Evolutionary conservation across 2,329 filamentous ascomycete species (phyloP).

Genomic region (Didymella keratinophila): DNA sequence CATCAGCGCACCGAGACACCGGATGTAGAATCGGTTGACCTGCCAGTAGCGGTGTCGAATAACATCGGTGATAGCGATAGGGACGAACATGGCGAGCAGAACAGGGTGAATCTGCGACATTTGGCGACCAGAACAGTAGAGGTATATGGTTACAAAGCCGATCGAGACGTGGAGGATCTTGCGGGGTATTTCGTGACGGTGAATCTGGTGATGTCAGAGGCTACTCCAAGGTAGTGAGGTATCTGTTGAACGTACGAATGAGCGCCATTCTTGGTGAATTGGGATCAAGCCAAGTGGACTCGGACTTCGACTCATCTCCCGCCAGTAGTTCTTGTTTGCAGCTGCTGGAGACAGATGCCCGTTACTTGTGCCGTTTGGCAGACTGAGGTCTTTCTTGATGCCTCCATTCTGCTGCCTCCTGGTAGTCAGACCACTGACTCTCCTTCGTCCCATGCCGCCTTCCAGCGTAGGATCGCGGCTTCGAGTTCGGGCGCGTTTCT

Average conservation of each 20-base stretch:
- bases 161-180: slow-evolving; percentile 96
- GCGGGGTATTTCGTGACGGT: slow-evolving; percentile 95
- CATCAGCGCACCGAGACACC: slow-evolving; percentile 87
- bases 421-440: slow-evolving; percentile 62
- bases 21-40: slow-evolving; percentile 89
- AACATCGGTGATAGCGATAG: slow-evolving; percentile 82
- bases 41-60: slow-evolving; percentile 81
- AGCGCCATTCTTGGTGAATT: slow-evolving; percentile 90
- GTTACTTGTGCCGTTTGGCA: slow-evolving; percentile 59
- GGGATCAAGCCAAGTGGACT: slow-evolving; percentile 94
- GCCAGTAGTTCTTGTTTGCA: slow-evolving; percentile 76
- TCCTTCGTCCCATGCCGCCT: slow-evolving; percentile 49
- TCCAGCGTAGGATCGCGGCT: slow-evolving; percentile 71
- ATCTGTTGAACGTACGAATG: slow-evolving; percentile 67
- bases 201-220: slow-evolving; percentile 57
- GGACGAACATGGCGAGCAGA: slow-evolving; percentile 80
- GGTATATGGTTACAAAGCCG: slow-evolving; percentile 87
- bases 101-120: slow-evolving; percentile 81
- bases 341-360: slow-evolving; percentile 74
- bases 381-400: slow-evolving; percentile 52
- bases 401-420: slow-evolving; percentile 50
- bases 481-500: slow-evolving; percentile 70
- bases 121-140: slow-evolving; percentile 83
- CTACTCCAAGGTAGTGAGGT: neutral
- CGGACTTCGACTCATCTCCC: slow-evolving; percentile 87